phyloP scores from a whole-genome alignment of 139 green algal species.

The Volvox reticuliferus region DNA sequence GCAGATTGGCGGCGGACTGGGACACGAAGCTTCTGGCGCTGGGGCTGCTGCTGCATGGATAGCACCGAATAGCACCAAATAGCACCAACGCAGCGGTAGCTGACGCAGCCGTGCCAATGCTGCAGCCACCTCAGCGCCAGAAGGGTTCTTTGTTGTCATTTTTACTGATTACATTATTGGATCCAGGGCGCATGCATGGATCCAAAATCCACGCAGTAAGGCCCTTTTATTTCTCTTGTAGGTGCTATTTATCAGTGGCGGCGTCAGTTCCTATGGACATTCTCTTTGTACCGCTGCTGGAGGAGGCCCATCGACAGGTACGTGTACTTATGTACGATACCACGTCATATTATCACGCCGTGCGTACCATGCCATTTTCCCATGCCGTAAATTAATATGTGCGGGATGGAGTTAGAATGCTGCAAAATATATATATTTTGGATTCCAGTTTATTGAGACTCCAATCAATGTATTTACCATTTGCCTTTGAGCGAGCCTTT shows the following conservation, averaged over 20 bases:
- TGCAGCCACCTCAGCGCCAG: too few species aligned
- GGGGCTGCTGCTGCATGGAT: neutral
- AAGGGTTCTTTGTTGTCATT: neutral
- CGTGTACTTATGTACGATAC: neutral
- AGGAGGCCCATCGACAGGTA: slow-evolving; percentile 5
- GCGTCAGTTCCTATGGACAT: neutral
- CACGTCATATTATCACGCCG: neutral
- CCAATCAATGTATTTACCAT: too few species aligned
- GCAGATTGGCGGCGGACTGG: neutral
- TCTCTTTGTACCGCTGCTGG: slow-evolving; percentile 8
- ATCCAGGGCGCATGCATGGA: too few species aligned
- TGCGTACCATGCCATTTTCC: neutral
- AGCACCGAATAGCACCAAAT: neutral
- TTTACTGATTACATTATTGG: neutral
- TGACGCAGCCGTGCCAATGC: neutral
- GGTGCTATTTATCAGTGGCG: neutral
- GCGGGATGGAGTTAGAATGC: neutral
- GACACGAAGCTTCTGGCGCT: neutral
- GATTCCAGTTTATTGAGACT: too few species aligned
- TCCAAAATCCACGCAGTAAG: neutral
- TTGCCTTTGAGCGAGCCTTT: neutral
- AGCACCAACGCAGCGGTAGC: neutral
- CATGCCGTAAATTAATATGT: neutral
- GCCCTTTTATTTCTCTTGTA: neutral
- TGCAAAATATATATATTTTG: neutral